These are phyloP conservation scores for Lasiosphaeria hispida DNA, from an alignment of 495 filamentous ascomycete genomes.

Conservation along the genomic window DNA sequence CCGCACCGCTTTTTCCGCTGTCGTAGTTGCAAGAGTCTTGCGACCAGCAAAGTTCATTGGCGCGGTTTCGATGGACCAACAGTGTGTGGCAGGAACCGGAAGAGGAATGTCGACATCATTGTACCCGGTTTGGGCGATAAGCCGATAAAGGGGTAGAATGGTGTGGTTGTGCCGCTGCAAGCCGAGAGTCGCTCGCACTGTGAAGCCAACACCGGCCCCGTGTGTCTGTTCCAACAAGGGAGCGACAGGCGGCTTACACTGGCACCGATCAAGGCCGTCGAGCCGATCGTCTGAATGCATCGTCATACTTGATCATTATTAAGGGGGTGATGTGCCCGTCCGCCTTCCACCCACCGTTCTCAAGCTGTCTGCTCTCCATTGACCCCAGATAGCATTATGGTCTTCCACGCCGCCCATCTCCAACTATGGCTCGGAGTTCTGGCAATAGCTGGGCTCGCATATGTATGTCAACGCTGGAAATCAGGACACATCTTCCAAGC, in stretches of 20 bases:
- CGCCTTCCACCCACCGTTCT: background rate
- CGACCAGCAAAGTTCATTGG: slow-evolving; percentile 1
- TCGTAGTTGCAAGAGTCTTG: background rate
- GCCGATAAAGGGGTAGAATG: slow-evolving; percentile 10
- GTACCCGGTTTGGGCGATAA: slow-evolving; percentile 11
- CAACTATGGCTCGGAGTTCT: slow-evolving; percentile 31
- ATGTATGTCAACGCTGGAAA: slow-evolving; percentile 18
- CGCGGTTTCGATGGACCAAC: slow-evolving; percentile 5
- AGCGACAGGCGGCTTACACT: background rate
- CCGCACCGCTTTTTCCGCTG: too few relatives aligned
- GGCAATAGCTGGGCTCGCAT: slow-evolving; percentile 17
- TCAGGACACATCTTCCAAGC: background rate
- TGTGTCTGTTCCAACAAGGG: background rate
- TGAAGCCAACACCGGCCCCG: background rate
- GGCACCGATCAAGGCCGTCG: too few relatives aligned
- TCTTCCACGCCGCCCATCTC: slow-evolving; percentile 26
- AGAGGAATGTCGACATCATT: slow-evolving; percentile 29
- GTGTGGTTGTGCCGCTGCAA: slow-evolving; percentile 25
- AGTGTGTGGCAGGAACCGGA: background rate
- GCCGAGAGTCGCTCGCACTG: slow-evolving; percentile 18
- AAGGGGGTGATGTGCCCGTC: background rate
- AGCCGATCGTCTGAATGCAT: too few relatives aligned
- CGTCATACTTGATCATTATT: background rate
- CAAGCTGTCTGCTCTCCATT: background rate
- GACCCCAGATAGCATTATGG: slow-evolving; percentile 16